Conservation (phyloP, 2,329 filamentous ascomycete genomes). For the Claviceps sorghi region DNA sequence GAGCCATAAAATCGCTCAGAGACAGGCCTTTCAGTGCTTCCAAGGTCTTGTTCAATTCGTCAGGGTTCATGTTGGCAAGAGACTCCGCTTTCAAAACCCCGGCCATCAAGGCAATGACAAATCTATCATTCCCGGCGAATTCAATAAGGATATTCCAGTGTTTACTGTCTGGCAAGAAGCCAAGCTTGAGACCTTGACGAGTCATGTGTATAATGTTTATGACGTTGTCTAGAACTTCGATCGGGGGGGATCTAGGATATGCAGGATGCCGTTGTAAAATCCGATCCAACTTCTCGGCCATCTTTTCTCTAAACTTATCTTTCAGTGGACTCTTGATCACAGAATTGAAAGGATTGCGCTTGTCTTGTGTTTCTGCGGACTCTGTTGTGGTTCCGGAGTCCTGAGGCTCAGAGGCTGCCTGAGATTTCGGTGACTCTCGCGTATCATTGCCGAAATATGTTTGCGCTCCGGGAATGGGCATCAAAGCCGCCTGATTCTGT, state of each 20-base stretch:
- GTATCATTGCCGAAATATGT: slow-evolving; percentile 20
- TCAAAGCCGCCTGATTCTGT: slow-evolving; percentile 10
- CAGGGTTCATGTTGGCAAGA: slow-evolving; percentile 14
- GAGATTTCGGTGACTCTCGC: neutral
- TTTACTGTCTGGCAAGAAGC: slow-evolving; percentile 18
- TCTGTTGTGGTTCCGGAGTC: neutral
- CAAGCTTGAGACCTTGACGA: slow-evolving; percentile 12
- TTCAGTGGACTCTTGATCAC: slow-evolving; percentile 8
- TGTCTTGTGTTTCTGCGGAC: neutral
- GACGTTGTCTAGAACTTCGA: slow-evolving; percentile 8
- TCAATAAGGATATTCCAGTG: slow-evolving; percentile 21
- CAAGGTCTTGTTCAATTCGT: slow-evolving; percentile 14
- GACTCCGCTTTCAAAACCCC: slow-evolving; percentile 14
- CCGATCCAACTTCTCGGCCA: slow-evolving; percentile 2
- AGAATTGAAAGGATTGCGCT: slow-evolving; percentile 2
- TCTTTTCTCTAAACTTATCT: slow-evolving; percentile 12
- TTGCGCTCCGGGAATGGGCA: slow-evolving; percentile 22
- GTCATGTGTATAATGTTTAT: slow-evolving; percentile 13
- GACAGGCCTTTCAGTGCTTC: slow-evolving; percentile 13
- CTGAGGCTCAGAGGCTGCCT: neutral
- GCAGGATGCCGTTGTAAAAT: neutral
- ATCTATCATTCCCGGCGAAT: slow-evolving; percentile 14
- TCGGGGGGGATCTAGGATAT: neutral
- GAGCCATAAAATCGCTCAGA: slow-evolving; percentile 12
- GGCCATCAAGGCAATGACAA: slow-evolving; percentile 17